Percentiles rank a stretch among this genome's conserved stretches.
phyloP scores from a whole-genome alignment of 495 filamentous ascomycete species.

The Neurospora hispaniola region DNA sequence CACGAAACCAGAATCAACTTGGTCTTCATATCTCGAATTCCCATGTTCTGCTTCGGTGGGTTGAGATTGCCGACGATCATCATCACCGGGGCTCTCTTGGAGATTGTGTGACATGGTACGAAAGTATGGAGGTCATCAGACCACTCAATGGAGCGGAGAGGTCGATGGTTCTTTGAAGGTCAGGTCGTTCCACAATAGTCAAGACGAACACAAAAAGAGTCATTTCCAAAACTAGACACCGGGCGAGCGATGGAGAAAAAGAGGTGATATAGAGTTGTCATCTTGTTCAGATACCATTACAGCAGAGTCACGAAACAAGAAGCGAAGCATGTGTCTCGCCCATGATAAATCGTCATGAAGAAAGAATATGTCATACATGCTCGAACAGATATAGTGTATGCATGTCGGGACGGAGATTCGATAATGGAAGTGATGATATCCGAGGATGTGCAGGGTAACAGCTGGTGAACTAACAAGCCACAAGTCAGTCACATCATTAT shows the following conservation, averaged over 20 bases:
- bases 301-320: neutral
- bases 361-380: neutral
- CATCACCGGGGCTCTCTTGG: neutral
- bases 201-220: neutral
- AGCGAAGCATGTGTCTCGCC: neutral
- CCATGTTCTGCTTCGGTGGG: neutral
- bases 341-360: neutral
- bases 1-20: neutral
- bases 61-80: neutral
- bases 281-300: neutral
- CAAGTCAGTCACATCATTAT: neutral
- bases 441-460: neutral
- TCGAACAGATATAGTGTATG: neutral
- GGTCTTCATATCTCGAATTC: neutral
- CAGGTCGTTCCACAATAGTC: neutral
- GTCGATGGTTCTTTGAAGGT: neutral
- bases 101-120: neutral
- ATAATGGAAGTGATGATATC: neutral
- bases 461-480: neutral
- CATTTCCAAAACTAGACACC: neutral
- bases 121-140: neutral
- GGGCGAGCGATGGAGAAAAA: neutral
- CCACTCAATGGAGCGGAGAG: neutral
- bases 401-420: neutral
- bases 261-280: neutral